Evolutionary conservation across 2,329 filamentous ascomycete genomes (phyloP), one percentile per base, ranked within the genome.

Genomic region (Aspergillus sp.): DNA sequence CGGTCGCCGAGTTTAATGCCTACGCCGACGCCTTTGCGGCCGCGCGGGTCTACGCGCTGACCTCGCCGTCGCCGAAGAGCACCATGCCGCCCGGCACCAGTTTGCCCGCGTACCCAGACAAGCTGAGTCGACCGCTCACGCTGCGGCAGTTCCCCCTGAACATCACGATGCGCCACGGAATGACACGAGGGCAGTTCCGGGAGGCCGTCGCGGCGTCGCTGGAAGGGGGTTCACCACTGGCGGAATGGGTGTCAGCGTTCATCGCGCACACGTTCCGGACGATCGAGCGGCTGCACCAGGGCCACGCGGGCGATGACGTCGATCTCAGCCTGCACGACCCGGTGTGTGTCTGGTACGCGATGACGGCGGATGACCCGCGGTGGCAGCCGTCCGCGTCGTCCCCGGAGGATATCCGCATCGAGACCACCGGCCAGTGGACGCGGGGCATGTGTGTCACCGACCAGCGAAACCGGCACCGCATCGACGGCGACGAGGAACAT

Each of bases 361-460:
- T 92, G 52, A 86, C 84, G 7, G 58, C 66, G 2, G 67, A 71
- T 17, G 66, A 71, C 52, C 52, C 62, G 13, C 51, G 54, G 6
- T 76, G 74, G 73, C 65, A 60, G 50, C 55, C 80, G 14, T 77
- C 81, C 1, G 70, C 75, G 13, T 76, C 80, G 38, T 74, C 69
- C 52, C 83, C 78, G 0, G 88, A 95, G 70, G 94, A 99, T 68
- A 87, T 99, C 51, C 82, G 94, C 17, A 79, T 99, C 38, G 94
- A 99, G 74, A 95, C 91, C 0, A 76, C 82, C 2, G 94, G 93
- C 1, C 94, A 97, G 76, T 99, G 94, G 94, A 95, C 92, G 43
- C 80, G 90, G 51, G 93, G 94, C 1, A 92, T 94, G 86, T 92
- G 91, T 65, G 80, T 97, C 30, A 78, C 91, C 38, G 94, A 99